These are phyloP conservation scores for Graphiopsis chlorocephala DNA, from an alignment of 2,329 filamentous ascomycete genomes.

Conservation along the genomic window DNA sequence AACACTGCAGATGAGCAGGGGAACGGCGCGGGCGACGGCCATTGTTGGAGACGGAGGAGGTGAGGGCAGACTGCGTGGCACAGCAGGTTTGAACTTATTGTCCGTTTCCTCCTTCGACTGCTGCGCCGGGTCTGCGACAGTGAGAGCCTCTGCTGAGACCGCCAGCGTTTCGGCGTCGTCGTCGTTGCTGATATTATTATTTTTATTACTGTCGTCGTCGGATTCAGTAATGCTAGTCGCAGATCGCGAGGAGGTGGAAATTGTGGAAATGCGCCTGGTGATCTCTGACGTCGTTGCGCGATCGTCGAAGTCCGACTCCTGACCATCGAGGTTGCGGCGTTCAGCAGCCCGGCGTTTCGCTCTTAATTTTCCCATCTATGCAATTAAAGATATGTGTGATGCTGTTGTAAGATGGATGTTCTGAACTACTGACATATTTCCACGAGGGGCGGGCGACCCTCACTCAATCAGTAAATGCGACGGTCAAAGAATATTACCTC, in stretches of 20 bases:
- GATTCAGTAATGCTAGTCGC: not conserved
- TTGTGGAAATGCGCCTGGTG: not conserved
- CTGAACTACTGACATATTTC: not conserved
- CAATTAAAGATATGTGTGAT: not conserved
- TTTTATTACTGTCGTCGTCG: not conserved
- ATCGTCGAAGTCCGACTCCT: not conserved
- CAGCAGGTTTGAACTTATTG: not conserved
- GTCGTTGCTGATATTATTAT: not conserved
- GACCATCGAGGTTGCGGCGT: conserved; percentile 1
- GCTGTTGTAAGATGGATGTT: not conserved
- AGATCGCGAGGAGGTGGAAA: not conserved
- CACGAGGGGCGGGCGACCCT: not conserved
- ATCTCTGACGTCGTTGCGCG: conserved; percentile 3
- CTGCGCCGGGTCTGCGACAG: conserved; percentile 1
- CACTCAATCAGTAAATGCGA: not conserved
- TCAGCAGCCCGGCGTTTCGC: not conserved
- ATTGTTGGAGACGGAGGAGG: conserved; percentile 18
- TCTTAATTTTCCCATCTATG: not conserved
- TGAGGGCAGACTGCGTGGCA: conserved; percentile 16
- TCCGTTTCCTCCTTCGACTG: not conserved
- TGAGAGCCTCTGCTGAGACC: not conserved
- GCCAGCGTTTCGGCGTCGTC: not conserved
- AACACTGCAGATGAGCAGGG: conserved; percentile 77
- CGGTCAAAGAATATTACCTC: not conserved
- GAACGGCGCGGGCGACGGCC: conserved; percentile 33